Percentiles rank a stretch among this genome's conserved stretches.
These are phyloP conservation scores for Acacia acuminata DNA, from an alignment of 306 rosid species.

Conservation along the genomic window DNA sequence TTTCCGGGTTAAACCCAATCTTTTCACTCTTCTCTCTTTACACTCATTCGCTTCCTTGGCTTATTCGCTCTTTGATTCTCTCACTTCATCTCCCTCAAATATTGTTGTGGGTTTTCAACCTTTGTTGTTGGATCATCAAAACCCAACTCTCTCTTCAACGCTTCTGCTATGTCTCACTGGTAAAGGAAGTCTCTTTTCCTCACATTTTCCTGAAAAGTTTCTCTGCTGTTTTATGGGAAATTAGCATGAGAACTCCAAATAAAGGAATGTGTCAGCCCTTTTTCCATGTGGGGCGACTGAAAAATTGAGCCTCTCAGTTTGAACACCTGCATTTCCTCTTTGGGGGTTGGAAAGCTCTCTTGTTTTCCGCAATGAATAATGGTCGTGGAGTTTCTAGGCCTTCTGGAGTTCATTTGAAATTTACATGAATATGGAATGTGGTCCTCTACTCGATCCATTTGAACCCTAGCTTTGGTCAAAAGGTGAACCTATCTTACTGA, in stretches of 20 bases:
- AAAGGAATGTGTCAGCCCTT: conserved; percentile 53
- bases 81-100: conserved; percentile 26
- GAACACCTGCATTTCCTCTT: conserved; percentile 16
- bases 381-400: conserved; percentile 55
- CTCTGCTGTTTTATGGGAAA: conserved; percentile 38
- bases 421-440: conserved; percentile 11
- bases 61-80: conserved; percentile 24
- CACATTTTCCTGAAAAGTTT: conserved; percentile 43
- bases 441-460: conserved; percentile 17
- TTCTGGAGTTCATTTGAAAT: conserved; percentile 37
- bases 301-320: conserved; percentile 31
- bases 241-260: conserved; percentile 36
- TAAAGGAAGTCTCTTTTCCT: conserved; percentile 19
- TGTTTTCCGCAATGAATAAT: conserved; percentile 52
- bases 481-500: conserved; percentile 43
- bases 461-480: conserved; percentile 57
- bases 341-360: conserved; percentile 35
- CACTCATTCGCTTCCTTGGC: conserved; percentile 7
- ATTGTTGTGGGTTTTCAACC: not conserved
- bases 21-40: conserved; percentile 20
- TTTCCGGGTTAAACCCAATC: conserved; percentile 43
- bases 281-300: conserved; percentile 34
- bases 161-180: conserved; percentile 9
- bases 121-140: conserved; percentile 29
- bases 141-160: conserved; percentile 8